Conservation (phyloP, 768 basidiomycete species). For the Tubosaeta brunneosetosa region DNA sequence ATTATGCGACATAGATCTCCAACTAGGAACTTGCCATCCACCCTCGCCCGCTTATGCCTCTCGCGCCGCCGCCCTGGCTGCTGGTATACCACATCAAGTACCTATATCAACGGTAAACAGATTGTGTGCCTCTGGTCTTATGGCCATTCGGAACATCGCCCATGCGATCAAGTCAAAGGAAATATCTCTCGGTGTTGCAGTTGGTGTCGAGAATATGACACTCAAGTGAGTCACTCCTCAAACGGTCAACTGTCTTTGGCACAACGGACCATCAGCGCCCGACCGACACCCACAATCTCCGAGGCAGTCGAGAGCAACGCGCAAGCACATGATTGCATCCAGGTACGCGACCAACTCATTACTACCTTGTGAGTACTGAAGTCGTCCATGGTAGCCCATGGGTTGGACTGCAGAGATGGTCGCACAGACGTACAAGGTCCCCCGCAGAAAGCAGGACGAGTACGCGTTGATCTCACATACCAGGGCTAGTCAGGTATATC, state of each 20-base stretch:
- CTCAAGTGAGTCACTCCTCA: conserved; percentile 48
- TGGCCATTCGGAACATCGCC: conserved; percentile 89
- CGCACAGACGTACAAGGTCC: conserved; percentile 69
- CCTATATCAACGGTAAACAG: conserved; percentile 92
- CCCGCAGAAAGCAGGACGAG: conserved; percentile 81
- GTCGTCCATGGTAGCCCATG: conserved; percentile 60
- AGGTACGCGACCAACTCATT: conserved; percentile 33
- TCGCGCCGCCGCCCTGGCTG: conserved; percentile 80
- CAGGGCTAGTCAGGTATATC: conserved; percentile 59
- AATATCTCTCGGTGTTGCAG: conserved; percentile 80
- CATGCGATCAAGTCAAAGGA: conserved; percentile 83
- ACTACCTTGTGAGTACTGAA: background rate
- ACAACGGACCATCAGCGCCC: conserved; percentile 42
- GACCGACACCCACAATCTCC: conserved; percentile 67
- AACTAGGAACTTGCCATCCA: conserved; percentile 73
- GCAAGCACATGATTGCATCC: conserved; percentile 71
- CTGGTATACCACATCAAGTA: conserved; percentile 81
- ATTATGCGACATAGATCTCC: background rate
- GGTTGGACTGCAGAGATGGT: conserved; percentile 95
- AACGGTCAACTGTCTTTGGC: background rate
- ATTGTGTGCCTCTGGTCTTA: conserved; percentile 90
- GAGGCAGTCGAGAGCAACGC: conserved; percentile 53
- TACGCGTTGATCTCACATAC: conserved; percentile 86
- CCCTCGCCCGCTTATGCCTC: conserved; percentile 80
- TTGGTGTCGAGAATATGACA: conserved; percentile 81